Conservation (phyloP, 2,329 filamentous ascomycete genomes). For the Aureobasidium sp. region DNA sequence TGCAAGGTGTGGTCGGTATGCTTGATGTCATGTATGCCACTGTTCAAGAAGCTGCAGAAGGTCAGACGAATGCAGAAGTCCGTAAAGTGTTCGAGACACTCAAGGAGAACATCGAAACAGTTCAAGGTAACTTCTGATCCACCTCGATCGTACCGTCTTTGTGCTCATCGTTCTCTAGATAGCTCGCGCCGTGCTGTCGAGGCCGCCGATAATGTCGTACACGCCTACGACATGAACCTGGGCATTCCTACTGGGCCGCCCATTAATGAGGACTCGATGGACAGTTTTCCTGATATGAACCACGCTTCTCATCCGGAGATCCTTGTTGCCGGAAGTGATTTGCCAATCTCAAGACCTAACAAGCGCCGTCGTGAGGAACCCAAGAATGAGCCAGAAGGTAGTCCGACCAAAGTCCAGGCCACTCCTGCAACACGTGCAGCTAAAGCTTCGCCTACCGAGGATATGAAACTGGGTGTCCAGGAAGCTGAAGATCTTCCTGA, state of each 20-base stretch:
- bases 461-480: constrained; percentile 23
- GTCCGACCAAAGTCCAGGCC: constrained; percentile 21
- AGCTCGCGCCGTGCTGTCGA: constrained; percentile 65
- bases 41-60: constrained; percentile 57
- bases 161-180: constrained; percentile 38
- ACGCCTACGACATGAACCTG: constrained; percentile 70
- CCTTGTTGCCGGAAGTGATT: constrained; percentile 36
- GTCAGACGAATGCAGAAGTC: constrained; percentile 43
- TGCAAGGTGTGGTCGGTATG: constrained; percentile 72
- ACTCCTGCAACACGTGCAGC: constrained; percentile 19
- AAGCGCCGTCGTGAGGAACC: constrained; percentile 39
- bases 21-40: constrained; percentile 69
- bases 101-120: constrained; percentile 62
- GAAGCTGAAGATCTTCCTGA: constrained; percentile 23
- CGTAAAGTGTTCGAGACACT: constrained; percentile 54
- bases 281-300: not conserved
- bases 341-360: constrained; percentile 33
- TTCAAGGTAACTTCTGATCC: constrained; percentile 48
- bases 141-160: not conserved
- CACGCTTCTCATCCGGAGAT: constrained; percentile 32
- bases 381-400: constrained; percentile 12
- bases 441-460: constrained; percentile 21
- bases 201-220: constrained; percentile 67
- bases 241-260: constrained; percentile 55
- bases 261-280: constrained; percentile 15